Percentiles rank a stretch among this genome's conserved stretches.
These are phyloP conservation scores for Silene latifolia DNA, from an alignment of 148 eudicot species.

Conservation along the genomic window DNA sequence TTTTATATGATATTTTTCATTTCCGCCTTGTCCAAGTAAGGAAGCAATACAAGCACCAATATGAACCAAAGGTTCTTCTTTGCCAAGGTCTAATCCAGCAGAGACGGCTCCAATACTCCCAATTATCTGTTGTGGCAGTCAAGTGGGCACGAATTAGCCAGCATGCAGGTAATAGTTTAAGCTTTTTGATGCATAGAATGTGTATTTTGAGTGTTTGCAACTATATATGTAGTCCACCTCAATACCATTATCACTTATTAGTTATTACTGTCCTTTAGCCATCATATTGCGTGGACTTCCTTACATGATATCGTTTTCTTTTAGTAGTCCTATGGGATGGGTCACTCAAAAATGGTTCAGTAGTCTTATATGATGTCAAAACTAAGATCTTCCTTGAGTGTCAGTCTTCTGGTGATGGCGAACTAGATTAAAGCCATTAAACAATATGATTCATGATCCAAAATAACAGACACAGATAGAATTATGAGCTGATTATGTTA, in stretches of 20 bases:
- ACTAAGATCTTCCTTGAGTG: too few species aligned
- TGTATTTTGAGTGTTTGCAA: background rate
- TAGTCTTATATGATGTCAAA: too few species aligned
- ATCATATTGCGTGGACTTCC: background rate
- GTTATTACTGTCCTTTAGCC: background rate
- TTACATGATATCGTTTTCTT: background rate
- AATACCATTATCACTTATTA: too few species aligned
- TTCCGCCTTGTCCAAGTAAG: slow-evolving; percentile 83
- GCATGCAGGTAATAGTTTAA: slow-evolving; percentile 22
- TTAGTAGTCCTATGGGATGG: background rate
- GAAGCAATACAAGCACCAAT: slow-evolving; percentile 77
- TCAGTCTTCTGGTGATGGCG: background rate
- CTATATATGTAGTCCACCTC: background rate
- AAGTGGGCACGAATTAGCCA: slow-evolving; percentile 11
- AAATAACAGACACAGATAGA: too few species aligned
- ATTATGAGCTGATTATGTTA: too few species aligned
- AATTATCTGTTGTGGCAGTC: slow-evolving; percentile 48
- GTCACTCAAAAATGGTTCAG: too few species aligned
- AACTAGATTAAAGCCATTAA: too few species aligned
- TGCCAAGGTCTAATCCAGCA: slow-evolving; percentile 80
- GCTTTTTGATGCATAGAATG: background rate
- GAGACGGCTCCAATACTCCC: slow-evolving; percentile 93
- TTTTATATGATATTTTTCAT: slow-evolving; percentile 62
- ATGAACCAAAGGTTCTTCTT: slow-evolving; percentile 89
- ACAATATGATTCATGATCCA: too few species aligned